phyloP scores from a whole-genome alignment of 805 yeast genomes.

The Yarrowia alimentaria region DNA sequence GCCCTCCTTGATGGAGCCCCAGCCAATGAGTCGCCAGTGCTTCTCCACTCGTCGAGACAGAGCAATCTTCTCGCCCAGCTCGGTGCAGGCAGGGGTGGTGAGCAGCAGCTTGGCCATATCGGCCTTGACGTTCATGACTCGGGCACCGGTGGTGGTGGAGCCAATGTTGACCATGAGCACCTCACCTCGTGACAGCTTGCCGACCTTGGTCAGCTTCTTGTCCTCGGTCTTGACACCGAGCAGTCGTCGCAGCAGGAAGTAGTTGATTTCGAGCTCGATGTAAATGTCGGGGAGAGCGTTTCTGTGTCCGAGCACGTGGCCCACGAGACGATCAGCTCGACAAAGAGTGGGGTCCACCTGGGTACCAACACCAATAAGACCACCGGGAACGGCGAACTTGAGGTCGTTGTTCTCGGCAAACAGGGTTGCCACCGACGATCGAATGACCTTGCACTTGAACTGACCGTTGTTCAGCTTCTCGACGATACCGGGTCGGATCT shows the following conservation, averaged over 20 bases:
- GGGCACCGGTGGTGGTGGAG: constrained; percentile 98
- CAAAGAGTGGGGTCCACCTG: constrained; percentile 98
- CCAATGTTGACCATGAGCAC: constrained; percentile 99
- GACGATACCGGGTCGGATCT: constrained; percentile 98
- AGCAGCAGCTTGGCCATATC: constrained; percentile 98
- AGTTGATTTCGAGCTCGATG: constrained; percentile 96
- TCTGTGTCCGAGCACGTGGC: constrained; percentile 98
- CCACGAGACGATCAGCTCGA: constrained; percentile 98
- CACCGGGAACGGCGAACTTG: constrained; percentile 99
- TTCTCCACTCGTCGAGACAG: constrained; percentile 98
- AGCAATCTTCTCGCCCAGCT: constrained; percentile 96
- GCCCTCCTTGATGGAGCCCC: constrained; percentile 98
- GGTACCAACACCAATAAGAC: constrained; percentile 98
- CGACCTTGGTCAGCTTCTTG: constrained; percentile 93
- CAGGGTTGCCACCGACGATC: constrained; percentile 87
- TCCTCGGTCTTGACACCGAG: constrained; percentile 98
- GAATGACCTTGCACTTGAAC: constrained; percentile 93
- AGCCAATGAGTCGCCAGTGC: constrained; percentile 99
- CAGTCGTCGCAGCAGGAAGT: constrained; percentile 91
- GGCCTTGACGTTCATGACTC: constrained; percentile 96
- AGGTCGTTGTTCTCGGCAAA: constrained; percentile 97
- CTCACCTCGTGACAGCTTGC: constrained; percentile 90
- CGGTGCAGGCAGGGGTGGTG: constrained; percentile 98
- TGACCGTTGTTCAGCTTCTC: constrained; percentile 86
- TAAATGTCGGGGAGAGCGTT: constrained; percentile 94